Conservation (phyloP, 768 basidiomycete genomes). For the Baorangia bicolor region DNA sequence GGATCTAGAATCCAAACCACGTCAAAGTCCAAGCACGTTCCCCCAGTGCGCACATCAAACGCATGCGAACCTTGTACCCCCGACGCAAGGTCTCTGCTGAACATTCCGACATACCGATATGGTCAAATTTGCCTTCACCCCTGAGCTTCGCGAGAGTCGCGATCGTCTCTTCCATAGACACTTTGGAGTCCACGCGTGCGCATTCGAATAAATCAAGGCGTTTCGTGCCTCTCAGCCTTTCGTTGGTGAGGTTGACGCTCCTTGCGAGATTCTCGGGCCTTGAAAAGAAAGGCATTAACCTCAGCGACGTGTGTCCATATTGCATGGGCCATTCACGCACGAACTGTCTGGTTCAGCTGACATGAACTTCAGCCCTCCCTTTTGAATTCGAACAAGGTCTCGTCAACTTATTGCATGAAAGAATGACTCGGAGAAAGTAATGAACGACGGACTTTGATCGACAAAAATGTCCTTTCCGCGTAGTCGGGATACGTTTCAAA, state of each 20-base stretch:
- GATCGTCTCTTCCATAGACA: constrained; percentile 46
- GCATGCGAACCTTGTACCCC: constrained; percentile 21
- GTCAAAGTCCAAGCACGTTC: background rate
- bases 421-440: background rate
- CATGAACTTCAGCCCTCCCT: constrained; percentile 4
- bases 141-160: constrained; percentile 41
- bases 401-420: background rate
- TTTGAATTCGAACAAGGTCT: background rate
- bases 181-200: constrained; percentile 44
- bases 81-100: constrained; percentile 46
- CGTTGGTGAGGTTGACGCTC: constrained; percentile 44
- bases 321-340: background rate
- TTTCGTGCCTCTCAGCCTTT: constrained; percentile 48
- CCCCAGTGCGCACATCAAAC: background rate
- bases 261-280: constrained; percentile 43
- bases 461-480: constrained; percentile 32
- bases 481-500: constrained; percentile 35
- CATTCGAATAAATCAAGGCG: constrained; percentile 59
- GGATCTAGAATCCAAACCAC: constrained; percentile 35
- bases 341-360: constrained; percentile 22
- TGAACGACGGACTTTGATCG: constrained; percentile 33
- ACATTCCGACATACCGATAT: constrained; percentile 58
- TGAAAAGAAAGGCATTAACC: background rate
- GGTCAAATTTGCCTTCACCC: constrained; percentile 33
- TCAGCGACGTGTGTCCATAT: constrained; percentile 23